Evolutionary conservation across 768 basidiomycete species (phyloP), one percentile per base, ranked within the genome.

Genomic region (Pulveroboletus frians): DNA sequence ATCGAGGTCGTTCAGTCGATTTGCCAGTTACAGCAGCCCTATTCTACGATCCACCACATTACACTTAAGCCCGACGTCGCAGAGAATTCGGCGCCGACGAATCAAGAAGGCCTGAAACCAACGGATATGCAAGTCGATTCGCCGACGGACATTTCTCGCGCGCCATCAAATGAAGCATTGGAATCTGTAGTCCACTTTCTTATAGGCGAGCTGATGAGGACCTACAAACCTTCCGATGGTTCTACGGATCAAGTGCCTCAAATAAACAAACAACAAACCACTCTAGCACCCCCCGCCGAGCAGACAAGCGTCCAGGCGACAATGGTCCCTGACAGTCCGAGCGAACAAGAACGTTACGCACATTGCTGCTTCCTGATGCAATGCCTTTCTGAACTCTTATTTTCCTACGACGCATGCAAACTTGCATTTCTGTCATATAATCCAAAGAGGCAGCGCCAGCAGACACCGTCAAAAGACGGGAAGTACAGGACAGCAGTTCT

Each of bases 381-480:
- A 63, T 87, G 84, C 56, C 73, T 97, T 39, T 90, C 92, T 3
- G 96, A 99, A 69, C 73, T 98, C 9, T 70, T 96, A 11, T 91
- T 95, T 52, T 97, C 92, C 11, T 99, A 98, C 59, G 86, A 92
- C 56, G 67, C 82, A 6, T 94, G 92, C 80, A 99, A 98, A 67
- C 64, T 83, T 21, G 83, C 87, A 5, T 92, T 99, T 68, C 66
- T 96, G 45, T 85, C 88, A 0, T 92, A 81, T 59, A 79, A 82
- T 0, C 76, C 81, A 4, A 87, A 84, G 70, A 78, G 74, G 56
- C 63, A 65, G 29, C 79, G 80, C 26, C 58, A 69, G 1, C 76
- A 79, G 40, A 76, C 80, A 1, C 77, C 79, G 5, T 69, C 77
- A n/a, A 89, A 90, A 67, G 86, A 90, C 31, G 71, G 70, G 55